These are phyloP conservation scores for Hyaloscypha bicolor DNA, from an alignment of 495 filamentous ascomycete genomes.

Conservation along the genomic window DNA sequence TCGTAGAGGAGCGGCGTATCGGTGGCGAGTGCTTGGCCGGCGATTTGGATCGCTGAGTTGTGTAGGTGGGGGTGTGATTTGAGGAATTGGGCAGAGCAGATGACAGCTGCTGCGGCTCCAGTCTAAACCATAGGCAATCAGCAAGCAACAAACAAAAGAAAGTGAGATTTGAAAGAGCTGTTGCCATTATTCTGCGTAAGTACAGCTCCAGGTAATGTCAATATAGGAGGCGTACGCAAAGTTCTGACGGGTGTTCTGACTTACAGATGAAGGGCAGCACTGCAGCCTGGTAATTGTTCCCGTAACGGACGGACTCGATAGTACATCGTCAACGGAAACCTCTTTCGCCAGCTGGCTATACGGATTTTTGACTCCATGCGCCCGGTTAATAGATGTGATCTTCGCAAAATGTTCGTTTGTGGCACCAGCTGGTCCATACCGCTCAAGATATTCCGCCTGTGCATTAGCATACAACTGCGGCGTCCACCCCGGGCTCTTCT, in stretches of 20 bases:
- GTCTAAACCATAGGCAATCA: no score
- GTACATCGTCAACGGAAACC: constrained; percentile 83
- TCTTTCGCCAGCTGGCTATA: constrained; percentile 89
- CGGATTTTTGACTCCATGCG: constrained; percentile 84
- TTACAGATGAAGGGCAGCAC: constrained; percentile 83
- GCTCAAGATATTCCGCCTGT: constrained; percentile 91
- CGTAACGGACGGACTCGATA: constrained; percentile 74
- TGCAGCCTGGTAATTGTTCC: constrained; percentile 67
- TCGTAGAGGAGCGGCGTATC: constrained; percentile 71
- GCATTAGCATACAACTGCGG: constrained; percentile 97
- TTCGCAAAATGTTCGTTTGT: constrained; percentile 87
- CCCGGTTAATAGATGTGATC: constrained; percentile 89
- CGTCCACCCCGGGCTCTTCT: constrained; percentile 78
- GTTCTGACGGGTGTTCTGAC: no score
- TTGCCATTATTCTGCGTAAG: no score
- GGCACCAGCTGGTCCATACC: constrained; percentile 67
- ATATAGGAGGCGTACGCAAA: no score
- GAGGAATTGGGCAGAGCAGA: constrained; percentile 86
- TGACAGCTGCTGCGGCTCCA: constrained; percentile 82
- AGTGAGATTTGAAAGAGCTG: no score
- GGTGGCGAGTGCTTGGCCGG: constrained; percentile 85
- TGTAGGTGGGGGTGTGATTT: constrained; percentile 81
- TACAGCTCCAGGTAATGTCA: no score
- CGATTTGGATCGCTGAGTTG: constrained; percentile 78
- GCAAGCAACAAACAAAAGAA: no score